A percentile compares a stretch with the other conserved stretches of the same genome.
Conservation (phyloP, 805 yeast species). For the Saccharomycopsis olivae region DNA sequence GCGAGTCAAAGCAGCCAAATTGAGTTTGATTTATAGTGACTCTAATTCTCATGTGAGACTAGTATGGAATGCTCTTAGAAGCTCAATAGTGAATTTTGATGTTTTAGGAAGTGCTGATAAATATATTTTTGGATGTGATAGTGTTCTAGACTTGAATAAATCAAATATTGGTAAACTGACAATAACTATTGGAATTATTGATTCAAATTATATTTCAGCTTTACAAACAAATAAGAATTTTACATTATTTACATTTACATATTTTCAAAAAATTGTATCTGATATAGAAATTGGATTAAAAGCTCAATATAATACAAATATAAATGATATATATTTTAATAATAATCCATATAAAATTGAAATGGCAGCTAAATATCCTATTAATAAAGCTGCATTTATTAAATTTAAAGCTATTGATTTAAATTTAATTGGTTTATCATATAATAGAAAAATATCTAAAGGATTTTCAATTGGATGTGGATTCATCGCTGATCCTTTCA, state of each 20-base stretch:
- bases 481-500: constrained; percentile 88
- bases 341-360: too few species aligned
- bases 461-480: constrained; percentile 97
- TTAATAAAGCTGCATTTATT: constrained; percentile 80
- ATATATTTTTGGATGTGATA: constrained; percentile 94
- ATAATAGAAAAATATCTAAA: constrained; percentile 89
- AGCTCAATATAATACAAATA: constrained; percentile 92
- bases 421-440: constrained; percentile 87
- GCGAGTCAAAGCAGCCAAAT: constrained; percentile 72
- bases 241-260: constrained; percentile 84
- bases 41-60: constrained; percentile 90
- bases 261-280: constrained; percentile 92
- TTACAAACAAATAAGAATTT: constrained; percentile 78
- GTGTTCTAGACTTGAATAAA: constrained; percentile 88
- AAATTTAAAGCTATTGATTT: constrained; percentile 96
- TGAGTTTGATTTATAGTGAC: constrained; percentile 84
- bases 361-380: constrained; percentile 88
- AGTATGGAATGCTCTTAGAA: constrained; percentile 88
- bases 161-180: constrained; percentile 91
- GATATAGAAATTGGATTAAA: constrained; percentile 94
- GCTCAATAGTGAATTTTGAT: constrained; percentile 92
- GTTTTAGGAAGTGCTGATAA: constrained; percentile 92
- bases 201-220: too few species aligned
- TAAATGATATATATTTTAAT: too few species aligned
- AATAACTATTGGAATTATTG: too few species aligned